Evolutionary conservation across 75 land plant species (phyloP), one percentile per base, ranked within the genome.

Genomic region (Pinus taeda): DNA sequence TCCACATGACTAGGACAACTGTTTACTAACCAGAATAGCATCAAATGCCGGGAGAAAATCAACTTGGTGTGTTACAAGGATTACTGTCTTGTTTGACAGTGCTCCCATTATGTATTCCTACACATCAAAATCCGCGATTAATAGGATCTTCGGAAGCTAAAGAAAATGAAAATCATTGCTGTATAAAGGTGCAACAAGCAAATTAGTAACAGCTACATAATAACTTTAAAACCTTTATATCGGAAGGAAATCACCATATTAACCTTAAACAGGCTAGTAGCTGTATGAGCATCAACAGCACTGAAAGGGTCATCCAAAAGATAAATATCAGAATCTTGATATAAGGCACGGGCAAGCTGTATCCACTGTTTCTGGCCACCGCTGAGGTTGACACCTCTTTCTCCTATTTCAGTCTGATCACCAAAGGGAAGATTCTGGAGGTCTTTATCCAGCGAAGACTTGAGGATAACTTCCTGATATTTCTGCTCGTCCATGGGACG

Each of bases 11-110:
- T 59, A 15, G n/a, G 4, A 59, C 15, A 72, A 22, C 49, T 3
- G 4, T 21, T 36, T 22, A 80, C 96, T 80, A 56, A 95, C 98
- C 89, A 95, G 77, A 37, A 95, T 74, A 57, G 79, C 69, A 78
- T 93, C 89, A 62, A 88, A 90, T 56, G 83, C 79, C 33, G 91
- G 90, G n/a, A 95, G 87, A 72, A 95, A 95, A 26, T 93, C 98
- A 37, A 95, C 91, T 83, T 93, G 96, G 75, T 95, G 98, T 7
- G 98, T 95, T 12, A 95, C 98, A 12, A 91, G 85, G 21, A 95
- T 57, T 37, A 93, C 90, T 3, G 93, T 93, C 82, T 95, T 95
- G 14, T 42, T 55, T 9, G 85, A 76, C 49, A 95, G 81, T 59
- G 87, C 88, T 45, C 78, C 91, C 86, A 85, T 81, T 49, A 93